Percentiles rank a stretch among this genome's conserved stretches.
phyloP scores from a whole-genome alignment of 179 eudicot genomes.

The Camellia oleifera region DNA sequence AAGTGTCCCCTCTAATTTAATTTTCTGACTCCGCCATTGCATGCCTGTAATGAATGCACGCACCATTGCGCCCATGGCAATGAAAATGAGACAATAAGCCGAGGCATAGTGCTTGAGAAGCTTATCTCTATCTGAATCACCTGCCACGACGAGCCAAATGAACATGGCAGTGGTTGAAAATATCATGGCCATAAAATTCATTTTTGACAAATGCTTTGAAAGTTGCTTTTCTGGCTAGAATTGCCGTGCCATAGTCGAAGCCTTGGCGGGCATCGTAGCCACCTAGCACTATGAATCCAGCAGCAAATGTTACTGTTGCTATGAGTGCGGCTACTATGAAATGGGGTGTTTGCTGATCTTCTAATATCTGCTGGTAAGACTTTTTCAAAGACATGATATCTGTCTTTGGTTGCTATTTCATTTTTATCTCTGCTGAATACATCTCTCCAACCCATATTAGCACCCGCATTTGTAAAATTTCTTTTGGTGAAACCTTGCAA shows the following conservation, averaged over 20 bases:
- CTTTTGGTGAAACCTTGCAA: conserved; percentile 2
- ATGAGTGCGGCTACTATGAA: background rate
- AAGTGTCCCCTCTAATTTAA: too few species aligned
- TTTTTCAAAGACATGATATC: too few species aligned
- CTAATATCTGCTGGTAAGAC: background rate
- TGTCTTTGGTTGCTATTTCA: background rate
- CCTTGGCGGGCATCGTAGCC: background rate
- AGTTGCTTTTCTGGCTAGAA: background rate
- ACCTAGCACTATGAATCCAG: background rate
- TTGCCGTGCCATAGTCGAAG: conserved; percentile 11
- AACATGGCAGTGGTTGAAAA: background rate
- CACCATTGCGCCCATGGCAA: conserved; percentile 10
- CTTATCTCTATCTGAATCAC: background rate
- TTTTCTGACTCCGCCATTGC: too few species aligned
- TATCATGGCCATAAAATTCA: background rate
- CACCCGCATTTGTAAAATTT: background rate
- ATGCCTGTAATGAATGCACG: conserved; percentile 8
- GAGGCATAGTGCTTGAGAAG: background rate
- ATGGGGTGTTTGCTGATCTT: background rate
- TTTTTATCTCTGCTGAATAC: background rate
- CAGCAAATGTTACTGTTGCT: background rate
- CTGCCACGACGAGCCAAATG: background rate
- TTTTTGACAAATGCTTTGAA: conserved; percentile 4
- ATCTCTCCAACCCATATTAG: background rate
- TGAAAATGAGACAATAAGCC: background rate